These are phyloP conservation scores for Breynia disticha DNA, from an alignment of 441 rosid species.

Conservation along the genomic window DNA sequence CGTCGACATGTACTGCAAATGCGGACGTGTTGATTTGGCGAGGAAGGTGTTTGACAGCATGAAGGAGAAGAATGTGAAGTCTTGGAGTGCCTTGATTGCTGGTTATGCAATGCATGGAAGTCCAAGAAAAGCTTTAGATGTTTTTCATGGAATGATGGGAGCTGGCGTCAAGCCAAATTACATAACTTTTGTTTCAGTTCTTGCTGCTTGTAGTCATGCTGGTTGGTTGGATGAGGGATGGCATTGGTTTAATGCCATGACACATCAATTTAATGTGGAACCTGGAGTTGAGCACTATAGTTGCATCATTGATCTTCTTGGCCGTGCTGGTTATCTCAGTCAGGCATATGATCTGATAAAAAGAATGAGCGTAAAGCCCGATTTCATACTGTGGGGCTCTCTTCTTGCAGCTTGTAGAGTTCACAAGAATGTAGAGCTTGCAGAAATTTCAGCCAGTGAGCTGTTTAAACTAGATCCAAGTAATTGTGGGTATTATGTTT, in stretches of 20 bases:
- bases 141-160: constrained; percentile 52
- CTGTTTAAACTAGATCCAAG: constrained; percentile 58
- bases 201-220: constrained; percentile 80
- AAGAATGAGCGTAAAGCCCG: constrained; percentile 58
- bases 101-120: constrained; percentile 81
- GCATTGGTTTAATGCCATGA: constrained; percentile 68
- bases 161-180: constrained; percentile 55
- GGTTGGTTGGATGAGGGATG: constrained; percentile 68
- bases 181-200: constrained; percentile 64
- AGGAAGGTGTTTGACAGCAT: constrained; percentile 46
- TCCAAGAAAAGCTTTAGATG: constrained; percentile 57
- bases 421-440: constrained; percentile 79
- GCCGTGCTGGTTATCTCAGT: constrained; percentile 60
- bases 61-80: constrained; percentile 56
- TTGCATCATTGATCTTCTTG: constrained; percentile 88
- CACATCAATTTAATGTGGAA: constrained; percentile 38
- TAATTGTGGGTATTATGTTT: constrained; percentile 60
- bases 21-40: constrained; percentile 61
- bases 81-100: constrained; percentile 80
- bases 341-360: constrained; percentile 55
- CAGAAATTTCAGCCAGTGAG: constrained; percentile 49
- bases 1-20: constrained; percentile 81
- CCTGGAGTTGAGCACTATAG: constrained; percentile 78
- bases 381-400: constrained; percentile 72
- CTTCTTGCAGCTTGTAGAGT: constrained; percentile 86